phyloP scores from a whole-genome alignment of 176 grass and related monocot genomes.

The Juncus inflexus region DNA sequence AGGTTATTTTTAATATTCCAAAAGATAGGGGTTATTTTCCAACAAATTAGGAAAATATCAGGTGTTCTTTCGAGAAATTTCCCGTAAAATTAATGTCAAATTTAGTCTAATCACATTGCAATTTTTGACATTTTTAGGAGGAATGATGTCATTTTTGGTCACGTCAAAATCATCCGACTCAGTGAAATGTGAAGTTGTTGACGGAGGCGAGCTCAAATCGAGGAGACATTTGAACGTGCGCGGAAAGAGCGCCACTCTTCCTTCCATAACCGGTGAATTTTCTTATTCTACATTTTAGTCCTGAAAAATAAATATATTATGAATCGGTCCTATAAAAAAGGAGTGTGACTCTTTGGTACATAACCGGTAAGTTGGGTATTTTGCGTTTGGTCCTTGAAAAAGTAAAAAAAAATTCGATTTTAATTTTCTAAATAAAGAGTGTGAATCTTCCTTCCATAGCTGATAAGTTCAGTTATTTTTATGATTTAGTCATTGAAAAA shows the following conservation, averaged over 20 bases:
- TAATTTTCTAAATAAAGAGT: too few species aligned
- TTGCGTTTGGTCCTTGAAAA: constrained; percentile 4
- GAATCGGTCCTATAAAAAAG: too few species aligned
- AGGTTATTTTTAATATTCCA: too few species aligned
- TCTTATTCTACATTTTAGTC: neutral
- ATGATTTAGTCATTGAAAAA: too few species aligned
- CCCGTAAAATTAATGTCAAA: too few species aligned
- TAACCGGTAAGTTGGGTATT: neutral
- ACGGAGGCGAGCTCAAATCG: constrained; percentile 96
- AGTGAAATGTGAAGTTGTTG: constrained; percentile 94
- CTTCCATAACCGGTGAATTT: constrained; percentile 81
- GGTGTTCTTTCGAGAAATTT: too few species aligned
- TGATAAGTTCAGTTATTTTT: too few species aligned
- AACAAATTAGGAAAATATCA: too few species aligned
- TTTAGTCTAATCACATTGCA: too few species aligned
- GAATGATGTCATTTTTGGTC: constrained; percentile 94
- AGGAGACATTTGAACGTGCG: constrained; percentile 92
- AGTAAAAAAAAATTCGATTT: neutral
- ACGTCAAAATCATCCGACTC: constrained; percentile 91
- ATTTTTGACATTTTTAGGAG: constrained; percentile 50
- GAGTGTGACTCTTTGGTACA: too few species aligned
- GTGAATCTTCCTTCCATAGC: too few species aligned
- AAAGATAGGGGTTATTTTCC: too few species aligned
- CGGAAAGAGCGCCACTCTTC: constrained; percentile 97
- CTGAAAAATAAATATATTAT: neutral